Conservation (phyloP, 1,139 yeast genomes). For the Debaryomyces nepalensis region DNA sequence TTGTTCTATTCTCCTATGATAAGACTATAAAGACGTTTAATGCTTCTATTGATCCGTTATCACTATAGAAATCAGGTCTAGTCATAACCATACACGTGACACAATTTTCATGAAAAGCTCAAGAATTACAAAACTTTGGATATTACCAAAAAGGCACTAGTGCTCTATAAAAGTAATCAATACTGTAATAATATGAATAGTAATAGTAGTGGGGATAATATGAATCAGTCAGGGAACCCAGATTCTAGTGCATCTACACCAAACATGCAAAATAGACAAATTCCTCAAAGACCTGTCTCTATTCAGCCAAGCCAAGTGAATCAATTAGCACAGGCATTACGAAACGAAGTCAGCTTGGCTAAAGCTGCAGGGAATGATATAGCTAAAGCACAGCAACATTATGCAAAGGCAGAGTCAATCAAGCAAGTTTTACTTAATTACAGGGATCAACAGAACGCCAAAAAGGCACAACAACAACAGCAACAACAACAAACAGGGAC, state of each 20-base stretch:
- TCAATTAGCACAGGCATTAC: conserved; percentile 62
- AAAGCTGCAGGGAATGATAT: conserved; percentile 56
- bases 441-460: conserved; percentile 44
- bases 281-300: conserved; percentile 26
- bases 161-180: not conserved
- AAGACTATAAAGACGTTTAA: no score
- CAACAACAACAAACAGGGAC: conserved; percentile 26
- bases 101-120: no score
- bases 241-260: conserved; percentile 6
- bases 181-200: conserved; percentile 10
- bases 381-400: conserved; percentile 71
- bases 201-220: conserved; percentile 11
- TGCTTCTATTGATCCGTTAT: no score
- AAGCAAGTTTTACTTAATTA: conserved; percentile 50
- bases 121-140: not conserved
- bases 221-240: conserved; percentile 7
- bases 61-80: no score
- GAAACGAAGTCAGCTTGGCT: conserved; percentile 66
- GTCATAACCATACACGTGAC: no score
- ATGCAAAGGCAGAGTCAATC: conserved; percentile 69
- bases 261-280: conserved; percentile 12
- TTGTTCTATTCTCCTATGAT: no score
- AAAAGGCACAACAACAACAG: conserved; percentile 27
- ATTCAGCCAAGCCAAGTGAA: conserved; percentile 63
- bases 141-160: not conserved